phyloP scores from a whole-genome alignment of 148 eudicot species.

The Nyssa sinensis region DNA sequence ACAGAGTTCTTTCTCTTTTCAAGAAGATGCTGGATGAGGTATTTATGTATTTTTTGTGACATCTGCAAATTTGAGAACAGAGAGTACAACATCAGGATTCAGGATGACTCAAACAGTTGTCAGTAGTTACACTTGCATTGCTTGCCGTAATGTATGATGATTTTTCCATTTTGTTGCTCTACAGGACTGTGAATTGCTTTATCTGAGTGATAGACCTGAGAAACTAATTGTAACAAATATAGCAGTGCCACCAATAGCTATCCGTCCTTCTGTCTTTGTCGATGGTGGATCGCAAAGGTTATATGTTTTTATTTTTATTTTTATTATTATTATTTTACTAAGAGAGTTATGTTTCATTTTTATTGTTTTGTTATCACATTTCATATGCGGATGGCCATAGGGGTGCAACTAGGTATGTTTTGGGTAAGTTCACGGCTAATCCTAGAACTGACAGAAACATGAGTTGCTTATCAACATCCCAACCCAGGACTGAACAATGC shows the following conservation, averaged over 20 bases:
- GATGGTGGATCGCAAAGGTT: constrained; percentile 86
- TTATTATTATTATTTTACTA: background rate
- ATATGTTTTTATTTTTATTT: constrained; percentile 9
- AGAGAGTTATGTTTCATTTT: background rate
- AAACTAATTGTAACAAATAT: constrained; percentile 68
- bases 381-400: background rate
- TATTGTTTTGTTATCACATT: background rate
- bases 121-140: background rate
- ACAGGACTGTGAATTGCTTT: constrained; percentile 90
- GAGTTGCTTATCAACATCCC: background rate
- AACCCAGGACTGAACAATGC: background rate
- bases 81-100: background rate
- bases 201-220: constrained; percentile 82
- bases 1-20: constrained; percentile 59
- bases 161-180: constrained; percentile 18
- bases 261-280: constrained; percentile 92
- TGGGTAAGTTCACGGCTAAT: background rate
- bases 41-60: background rate
- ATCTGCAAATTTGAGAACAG: background rate
- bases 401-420: background rate
- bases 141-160: constrained; percentile 6
- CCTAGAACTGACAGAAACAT: background rate
- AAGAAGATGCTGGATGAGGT: constrained; percentile 84
- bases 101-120: background rate
- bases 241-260: constrained; percentile 81